phyloP scores from a whole-genome alignment of 148 eudicot species.

The Fagopyrum homotropicum region DNA sequence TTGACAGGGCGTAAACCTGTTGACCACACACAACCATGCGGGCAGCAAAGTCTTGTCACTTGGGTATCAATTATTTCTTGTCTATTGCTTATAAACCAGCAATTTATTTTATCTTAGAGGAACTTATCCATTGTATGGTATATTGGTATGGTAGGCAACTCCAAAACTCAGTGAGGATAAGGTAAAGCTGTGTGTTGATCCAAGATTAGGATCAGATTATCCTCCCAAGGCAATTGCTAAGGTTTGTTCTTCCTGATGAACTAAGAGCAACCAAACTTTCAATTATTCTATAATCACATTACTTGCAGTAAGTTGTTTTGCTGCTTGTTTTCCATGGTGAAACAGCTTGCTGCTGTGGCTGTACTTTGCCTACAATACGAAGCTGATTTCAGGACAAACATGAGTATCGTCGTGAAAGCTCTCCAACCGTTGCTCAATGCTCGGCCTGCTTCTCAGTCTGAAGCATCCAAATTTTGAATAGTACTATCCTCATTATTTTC shows the following conservation, averaged over 20 bases:
- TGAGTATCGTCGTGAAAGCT: slow-evolving; percentile 81
- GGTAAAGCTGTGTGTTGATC: slow-evolving; percentile 65
- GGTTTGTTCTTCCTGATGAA: slow-evolving; percentile 27
- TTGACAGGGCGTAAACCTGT: slow-evolving; percentile 80
- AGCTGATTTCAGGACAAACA: slow-evolving; percentile 74
- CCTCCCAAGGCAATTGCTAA: slow-evolving; percentile 79
- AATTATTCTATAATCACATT: background rate
- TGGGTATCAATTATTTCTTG: slow-evolving; percentile 39
- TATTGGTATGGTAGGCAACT: slow-evolving; percentile 40
- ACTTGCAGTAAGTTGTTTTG: background rate
- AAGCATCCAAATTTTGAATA: slow-evolving; percentile 28
- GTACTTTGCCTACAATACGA: slow-evolving; percentile 83
- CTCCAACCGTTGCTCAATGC: slow-evolving; percentile 69
- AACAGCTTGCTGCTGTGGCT: slow-evolving; percentile 88
- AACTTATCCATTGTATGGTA: background rate
- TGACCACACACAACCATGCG: slow-evolving; percentile 74
- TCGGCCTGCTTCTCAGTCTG: slow-evolving; percentile 43
- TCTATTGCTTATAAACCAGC: background rate
- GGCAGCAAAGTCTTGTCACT: slow-evolving; percentile 77
- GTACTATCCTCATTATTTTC: background rate
- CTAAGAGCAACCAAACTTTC: background rate
- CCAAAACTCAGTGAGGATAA: slow-evolving; percentile 78
- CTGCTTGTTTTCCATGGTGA: background rate
- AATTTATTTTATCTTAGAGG: background rate
- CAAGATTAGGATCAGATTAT: slow-evolving; percentile 49